These are phyloP conservation scores for Ogataea philodendri DNA, from an alignment of 805 yeast species.

Conservation along the genomic window DNA sequence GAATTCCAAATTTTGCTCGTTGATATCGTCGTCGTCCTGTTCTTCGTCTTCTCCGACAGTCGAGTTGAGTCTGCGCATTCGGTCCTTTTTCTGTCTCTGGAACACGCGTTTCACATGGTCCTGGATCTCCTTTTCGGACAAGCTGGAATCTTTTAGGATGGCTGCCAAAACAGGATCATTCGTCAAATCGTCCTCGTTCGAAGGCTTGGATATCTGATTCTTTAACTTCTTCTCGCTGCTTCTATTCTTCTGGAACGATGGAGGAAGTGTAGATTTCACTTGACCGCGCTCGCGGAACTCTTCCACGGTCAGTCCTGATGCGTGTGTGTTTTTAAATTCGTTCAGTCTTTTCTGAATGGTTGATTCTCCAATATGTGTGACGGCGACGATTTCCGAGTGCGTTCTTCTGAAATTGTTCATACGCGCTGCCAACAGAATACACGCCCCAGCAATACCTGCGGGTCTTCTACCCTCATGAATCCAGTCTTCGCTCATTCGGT, in stretches of 20 bases:
- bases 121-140: conserved; percentile 46
- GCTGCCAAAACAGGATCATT: conserved; percentile 44
- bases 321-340: conserved; percentile 77
- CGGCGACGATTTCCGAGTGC: conserved; percentile 90
- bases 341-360: conserved; percentile 87
- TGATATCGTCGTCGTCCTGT: conserved; percentile 19
- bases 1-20: conserved; percentile 29
- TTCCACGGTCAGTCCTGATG: conserved; percentile 69
- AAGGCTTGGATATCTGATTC: conserved; percentile 31
- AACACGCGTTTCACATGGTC: conserved; percentile 31
- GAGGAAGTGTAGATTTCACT: conserved; percentile 65
- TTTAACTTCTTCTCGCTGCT: conserved; percentile 40
- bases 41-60: conserved; percentile 12
- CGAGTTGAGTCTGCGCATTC: conserved; percentile 19
- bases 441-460: conserved; percentile 98
- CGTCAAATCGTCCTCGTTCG: conserved; percentile 39
- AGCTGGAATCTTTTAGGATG: conserved; percentile 42
- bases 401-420: conserved; percentile 94
- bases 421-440: conserved; percentile 87
- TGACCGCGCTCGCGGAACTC: conserved; percentile 56
- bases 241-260: conserved; percentile 70
- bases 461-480: conserved; percentile 96
- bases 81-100: conserved; percentile 28
- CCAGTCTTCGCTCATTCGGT: conserved; percentile 93
- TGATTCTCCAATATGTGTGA: conserved; percentile 92